A percentile compares a stretch with the other conserved stretches of the same genome.
phyloP scores from a whole-genome alignment of 768 basidiomycete species.

The Auriscalpium orientale region DNA sequence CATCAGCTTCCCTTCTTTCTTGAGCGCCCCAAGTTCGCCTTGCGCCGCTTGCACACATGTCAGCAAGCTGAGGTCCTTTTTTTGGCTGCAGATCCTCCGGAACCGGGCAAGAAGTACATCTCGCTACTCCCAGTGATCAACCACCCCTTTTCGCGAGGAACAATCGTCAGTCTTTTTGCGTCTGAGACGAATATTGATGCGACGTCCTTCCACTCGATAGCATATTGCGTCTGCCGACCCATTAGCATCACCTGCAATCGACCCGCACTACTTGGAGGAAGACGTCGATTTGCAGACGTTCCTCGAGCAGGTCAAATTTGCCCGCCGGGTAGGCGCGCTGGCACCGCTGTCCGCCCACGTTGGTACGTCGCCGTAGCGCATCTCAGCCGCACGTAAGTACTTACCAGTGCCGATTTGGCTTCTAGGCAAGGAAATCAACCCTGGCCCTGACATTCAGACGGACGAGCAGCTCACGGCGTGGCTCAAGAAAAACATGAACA shows the following conservation, averaged over 20 bases:
- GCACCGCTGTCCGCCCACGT: constrained; percentile 21
- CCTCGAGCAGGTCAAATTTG: constrained; percentile 24
- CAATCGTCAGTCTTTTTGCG: constrained; percentile 30
- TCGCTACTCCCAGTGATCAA: constrained; percentile 31
- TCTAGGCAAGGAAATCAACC: constrained; percentile 23
- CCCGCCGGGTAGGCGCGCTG: constrained; percentile 16
- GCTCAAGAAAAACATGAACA: constrained; percentile 16
- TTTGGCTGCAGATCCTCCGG: constrained; percentile 23
- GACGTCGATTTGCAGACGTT: constrained; percentile 25
- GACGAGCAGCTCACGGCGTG: constrained; percentile 23
- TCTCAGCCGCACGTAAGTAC: background rate
- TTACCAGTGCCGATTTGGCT: background rate
- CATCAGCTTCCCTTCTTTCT: constrained; percentile 22
- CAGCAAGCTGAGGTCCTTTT: background rate
- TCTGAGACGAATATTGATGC: background rate
- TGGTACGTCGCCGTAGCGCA: constrained; percentile 3
- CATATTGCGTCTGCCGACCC: constrained; percentile 25
- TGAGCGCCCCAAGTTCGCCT: constrained; percentile 19
- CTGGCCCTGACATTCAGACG: constrained; percentile 21
- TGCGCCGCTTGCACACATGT: background rate
- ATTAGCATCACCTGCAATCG: constrained; percentile 19
- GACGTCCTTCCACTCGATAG: constrained; percentile 11
- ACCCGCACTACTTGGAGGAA: constrained; percentile 27
- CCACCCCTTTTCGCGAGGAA: constrained; percentile 41
- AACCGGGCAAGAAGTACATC: constrained; percentile 35